Percentiles rank a stretch among this genome's conserved stretches.
Conservation (phyloP, 805 yeast genomes). For the Suhomyces kilbournensis region DNA sequence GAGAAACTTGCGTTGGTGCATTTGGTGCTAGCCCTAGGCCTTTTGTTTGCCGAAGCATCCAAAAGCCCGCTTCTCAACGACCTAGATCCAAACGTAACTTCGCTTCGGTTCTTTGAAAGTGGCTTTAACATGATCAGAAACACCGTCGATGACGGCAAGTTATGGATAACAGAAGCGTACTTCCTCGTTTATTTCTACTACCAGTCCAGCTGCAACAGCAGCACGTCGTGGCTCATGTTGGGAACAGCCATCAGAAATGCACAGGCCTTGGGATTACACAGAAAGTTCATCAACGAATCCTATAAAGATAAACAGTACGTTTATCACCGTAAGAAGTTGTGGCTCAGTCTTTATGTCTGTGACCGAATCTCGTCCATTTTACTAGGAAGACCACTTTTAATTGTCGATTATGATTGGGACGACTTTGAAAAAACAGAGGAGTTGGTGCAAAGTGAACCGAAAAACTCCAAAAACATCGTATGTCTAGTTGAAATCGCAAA, state of each 20-base stretch:
- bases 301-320: conserved; percentile 23
- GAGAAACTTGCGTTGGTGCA: conserved; percentile 32
- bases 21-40: conserved; percentile 40
- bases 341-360: conserved; percentile 31
- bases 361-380: conserved; percentile 32
- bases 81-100: conserved; percentile 18
- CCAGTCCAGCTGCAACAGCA: conserved; percentile 37
- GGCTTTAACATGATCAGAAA: conserved; percentile 30
- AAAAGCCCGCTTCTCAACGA: conserved; percentile 21
- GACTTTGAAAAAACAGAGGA: conserved; percentile 24
- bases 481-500: conserved; percentile 27
- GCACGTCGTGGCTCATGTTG: conserved; percentile 43
- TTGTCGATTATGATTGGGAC: conserved; percentile 39
- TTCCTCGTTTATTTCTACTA: conserved; percentile 39
- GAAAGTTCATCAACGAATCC: conserved; percentile 37
- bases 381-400: conserved; percentile 37
- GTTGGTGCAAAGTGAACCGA: conserved; percentile 7
- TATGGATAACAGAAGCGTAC: conserved; percentile 44
- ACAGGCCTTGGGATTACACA: conserved; percentile 40
- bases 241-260: conserved; percentile 44
- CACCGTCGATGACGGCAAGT: conserved; percentile 35
- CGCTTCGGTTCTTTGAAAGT: conserved; percentile 32
- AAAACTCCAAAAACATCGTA: conserved; percentile 12
- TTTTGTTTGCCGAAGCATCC: conserved; percentile 34
- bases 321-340: conserved; percentile 32